phyloP scores from a whole-genome alignment of 1,139 yeast genomes.

The Suhomyces terraborum region DNA sequence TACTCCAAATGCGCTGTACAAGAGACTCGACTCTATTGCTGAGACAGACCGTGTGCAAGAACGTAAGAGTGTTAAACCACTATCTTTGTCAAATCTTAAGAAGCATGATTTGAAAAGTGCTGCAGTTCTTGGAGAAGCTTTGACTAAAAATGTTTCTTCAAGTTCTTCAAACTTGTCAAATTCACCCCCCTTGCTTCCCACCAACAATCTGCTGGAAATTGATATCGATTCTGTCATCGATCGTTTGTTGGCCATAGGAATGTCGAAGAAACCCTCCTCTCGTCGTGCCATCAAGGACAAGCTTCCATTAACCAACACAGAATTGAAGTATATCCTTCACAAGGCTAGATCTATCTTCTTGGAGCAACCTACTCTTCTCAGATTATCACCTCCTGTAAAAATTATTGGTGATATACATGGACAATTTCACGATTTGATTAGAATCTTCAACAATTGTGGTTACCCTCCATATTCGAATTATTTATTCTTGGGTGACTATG shows the following conservation, averaged over 20 bases:
- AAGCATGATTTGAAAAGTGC: slow-evolving; percentile 16
- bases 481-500: slow-evolving; percentile 81
- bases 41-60: slow-evolving; percentile 50
- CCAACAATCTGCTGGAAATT: slow-evolving; percentile 28
- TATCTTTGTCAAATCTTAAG: slow-evolving; percentile 19
- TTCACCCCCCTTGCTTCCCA: slow-evolving; percentile 32
- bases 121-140: slow-evolving; percentile 13
- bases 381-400: slow-evolving; percentile 80
- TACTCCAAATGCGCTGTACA: neutral
- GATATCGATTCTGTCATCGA: slow-evolving; percentile 61
- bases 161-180: slow-evolving; percentile 26
- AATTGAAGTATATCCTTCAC: slow-evolving; percentile 64
- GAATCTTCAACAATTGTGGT: slow-evolving; percentile 77
- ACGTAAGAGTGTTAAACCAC: slow-evolving; percentile 17
- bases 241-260: slow-evolving; percentile 51
- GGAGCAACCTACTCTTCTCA: slow-evolving; percentile 74
- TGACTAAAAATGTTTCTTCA: slow-evolving; percentile 17
- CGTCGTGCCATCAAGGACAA: slow-evolving; percentile 42
- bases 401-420: slow-evolving; percentile 90
- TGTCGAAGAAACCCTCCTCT: slow-evolving; percentile 21
- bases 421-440: slow-evolving; percentile 71
- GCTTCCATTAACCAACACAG: slow-evolving; percentile 50
- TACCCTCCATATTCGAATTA: slow-evolving; percentile 80
- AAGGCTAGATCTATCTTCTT: slow-evolving; percentile 70
- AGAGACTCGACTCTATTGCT: slow-evolving; percentile 15